phyloP scores from a whole-genome alignment of 179 eudicot species.

The Kewa caespitosa region DNA sequence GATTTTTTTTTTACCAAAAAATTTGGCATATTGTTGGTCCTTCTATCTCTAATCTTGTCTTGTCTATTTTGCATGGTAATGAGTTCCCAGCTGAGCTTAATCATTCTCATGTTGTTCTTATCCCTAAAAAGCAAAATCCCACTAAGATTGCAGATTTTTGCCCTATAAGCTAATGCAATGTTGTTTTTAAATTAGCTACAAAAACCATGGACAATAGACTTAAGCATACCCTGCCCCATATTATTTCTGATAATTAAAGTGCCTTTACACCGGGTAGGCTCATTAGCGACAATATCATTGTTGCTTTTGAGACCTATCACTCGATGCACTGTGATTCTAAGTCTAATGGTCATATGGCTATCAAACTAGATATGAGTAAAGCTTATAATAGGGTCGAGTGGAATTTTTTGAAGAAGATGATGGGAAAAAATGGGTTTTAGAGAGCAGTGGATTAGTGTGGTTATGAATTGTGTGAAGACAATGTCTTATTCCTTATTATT shows the following conservation, averaged over 20 bases:
- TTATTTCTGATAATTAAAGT: neutral
- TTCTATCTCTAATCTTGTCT: neutral
- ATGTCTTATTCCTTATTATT: neutral
- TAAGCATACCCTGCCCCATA: neutral
- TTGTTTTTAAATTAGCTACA: neutral
- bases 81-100: neutral
- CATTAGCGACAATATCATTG: neutral
- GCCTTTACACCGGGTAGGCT: constrained; percentile 1
- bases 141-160: neutral
- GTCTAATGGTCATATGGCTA: neutral
- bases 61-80: neutral
- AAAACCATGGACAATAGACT: neutral
- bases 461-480: neutral
- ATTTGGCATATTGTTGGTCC: constrained; percentile 3
- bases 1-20: neutral
- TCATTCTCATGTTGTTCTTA: neutral
- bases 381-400: constrained; percentile 1
- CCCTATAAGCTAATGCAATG: constrained; percentile 11
- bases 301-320: neutral
- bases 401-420: neutral
- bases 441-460: neutral
- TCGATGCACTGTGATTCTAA: neutral
- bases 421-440: neutral
- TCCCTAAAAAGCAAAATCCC: neutral
- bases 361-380: neutral